Evolutionary conservation across 371 early-diverging fungal species (phyloP), one percentile per base, ranked within the genome.

Genomic region (Mortierella sp.): DNA sequence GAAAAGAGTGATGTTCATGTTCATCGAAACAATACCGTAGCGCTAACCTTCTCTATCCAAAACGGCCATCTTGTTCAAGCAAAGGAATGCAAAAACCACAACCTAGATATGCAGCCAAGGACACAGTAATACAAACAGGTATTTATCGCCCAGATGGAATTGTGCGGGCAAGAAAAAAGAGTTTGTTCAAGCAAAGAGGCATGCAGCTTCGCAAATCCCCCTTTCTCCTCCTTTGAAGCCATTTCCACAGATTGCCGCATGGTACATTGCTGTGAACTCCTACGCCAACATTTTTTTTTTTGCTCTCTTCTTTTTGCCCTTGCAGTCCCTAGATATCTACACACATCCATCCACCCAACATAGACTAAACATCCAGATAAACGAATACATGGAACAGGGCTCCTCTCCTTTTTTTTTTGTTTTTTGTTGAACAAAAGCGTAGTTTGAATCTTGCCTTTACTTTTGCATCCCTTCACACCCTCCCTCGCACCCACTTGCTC

Each of bases 401-500:
- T 26, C 24, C 2, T 13, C 41, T 7, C 55, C 55, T 16, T 26
- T n/a, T 7, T n/a, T 53, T 53, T 53, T 24, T 53, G 14, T 53
- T 16, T 24, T 24, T 53, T 53, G 14, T n/a, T 24, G 55, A 7
- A 10, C 55, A 53, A 22, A 14, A 34, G 43, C 67, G 31, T 47
- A 34, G 26, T 67, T 43, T 47, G 29, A 43, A 24, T 47, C 47
- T 67, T 67, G 37, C 58, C 70, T 55, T 43, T 70, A 39, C 58
- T 58, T 55, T 69, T 19, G 14, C n/a, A 9, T 40, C 24, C 26
- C 10, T 29, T 43, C 31, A 31, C 37, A 22, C 64, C 39, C n/a
- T 2, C 24, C 61, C 37, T 37, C 22, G 19, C 10, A 1, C 34
- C 1, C n/a, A n/a, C 48, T 29, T 29, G 8, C 29, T 43, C 44